Conservation (phyloP, 495 filamentous ascomycete genomes). For the Tricharina praecox region DNA sequence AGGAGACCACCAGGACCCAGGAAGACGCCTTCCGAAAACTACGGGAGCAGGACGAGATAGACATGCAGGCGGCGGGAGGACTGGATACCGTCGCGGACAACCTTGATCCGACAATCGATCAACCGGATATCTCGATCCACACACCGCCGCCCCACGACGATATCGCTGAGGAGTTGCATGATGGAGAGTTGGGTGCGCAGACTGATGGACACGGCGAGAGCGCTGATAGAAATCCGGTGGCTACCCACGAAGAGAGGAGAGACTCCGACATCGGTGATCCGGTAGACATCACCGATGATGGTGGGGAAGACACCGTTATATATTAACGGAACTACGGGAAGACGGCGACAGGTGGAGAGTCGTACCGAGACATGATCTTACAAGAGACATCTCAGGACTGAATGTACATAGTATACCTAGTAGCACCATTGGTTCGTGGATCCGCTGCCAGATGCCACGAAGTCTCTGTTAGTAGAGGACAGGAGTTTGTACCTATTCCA, state of each 20-base stretch:
- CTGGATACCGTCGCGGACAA: background rate
- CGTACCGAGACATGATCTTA: no score
- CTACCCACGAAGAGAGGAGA: slow-evolving; percentile 11
- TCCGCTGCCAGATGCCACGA: no score
- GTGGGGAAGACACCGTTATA: slow-evolving; percentile 71
- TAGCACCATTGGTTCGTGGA: no score
- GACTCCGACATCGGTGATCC: slow-evolving; percentile 41
- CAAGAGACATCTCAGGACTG: no score
- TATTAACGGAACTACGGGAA: slow-evolving; percentile 51
- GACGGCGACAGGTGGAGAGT: no score
- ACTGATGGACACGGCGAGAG: background rate
- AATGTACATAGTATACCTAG: no score
- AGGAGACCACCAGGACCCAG: slow-evolving; percentile 37
- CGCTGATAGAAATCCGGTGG: background rate
- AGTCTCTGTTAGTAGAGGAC: no score
- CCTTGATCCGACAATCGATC: no score
- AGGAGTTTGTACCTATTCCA: no score
- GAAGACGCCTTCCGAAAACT: slow-evolving; percentile 31
- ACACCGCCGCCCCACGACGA: background rate
- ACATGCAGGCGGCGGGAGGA: slow-evolving; percentile 2
- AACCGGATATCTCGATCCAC: background rate
- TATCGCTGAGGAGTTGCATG: slow-evolving; percentile 9
- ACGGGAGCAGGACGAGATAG: slow-evolving; percentile 14
- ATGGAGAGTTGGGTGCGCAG: background rate
- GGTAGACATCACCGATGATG: slow-evolving; percentile 54